Conservation (phyloP, 495 filamentous ascomycete species). For the Terfezia boudieri region DNA sequence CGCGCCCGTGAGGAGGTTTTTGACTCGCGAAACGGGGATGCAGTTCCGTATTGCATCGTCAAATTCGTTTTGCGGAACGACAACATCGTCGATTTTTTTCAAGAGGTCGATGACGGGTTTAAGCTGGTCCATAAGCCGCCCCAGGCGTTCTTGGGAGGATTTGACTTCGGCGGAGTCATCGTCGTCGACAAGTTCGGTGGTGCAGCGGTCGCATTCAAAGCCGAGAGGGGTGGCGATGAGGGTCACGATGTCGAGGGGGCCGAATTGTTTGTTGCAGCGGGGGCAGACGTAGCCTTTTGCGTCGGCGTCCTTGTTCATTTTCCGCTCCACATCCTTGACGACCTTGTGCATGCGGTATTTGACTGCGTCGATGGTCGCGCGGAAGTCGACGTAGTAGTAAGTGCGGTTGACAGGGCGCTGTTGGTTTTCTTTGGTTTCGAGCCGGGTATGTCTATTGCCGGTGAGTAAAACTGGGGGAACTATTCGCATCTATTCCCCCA, state of each 20-base stretch:
- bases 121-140: slow-evolving; percentile 67
- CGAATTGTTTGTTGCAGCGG: slow-evolving; percentile 62
- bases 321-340: slow-evolving; percentile 60
- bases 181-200: slow-evolving; percentile 42
- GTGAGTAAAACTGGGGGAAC: slow-evolving; percentile 6
- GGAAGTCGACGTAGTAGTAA: slow-evolving; percentile 93
- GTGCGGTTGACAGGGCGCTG: slow-evolving; percentile 62
- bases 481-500: too few species aligned
- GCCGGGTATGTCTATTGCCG: slow-evolving; percentile 41
- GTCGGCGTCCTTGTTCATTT: slow-evolving; percentile 57
- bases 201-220: slow-evolving; percentile 70
- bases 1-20: slow-evolving; percentile 33
- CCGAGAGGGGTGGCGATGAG: slow-evolving; percentile 26
- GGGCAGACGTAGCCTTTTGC: slow-evolving; percentile 75
- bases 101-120: slow-evolving; percentile 64
- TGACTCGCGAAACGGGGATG: slow-evolving; percentile 37
- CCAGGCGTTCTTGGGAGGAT: slow-evolving; percentile 70
- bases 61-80: slow-evolving; percentile 72
- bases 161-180: slow-evolving; percentile 35
- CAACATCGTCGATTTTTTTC: slow-evolving; percentile 59
- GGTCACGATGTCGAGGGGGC: slow-evolving; percentile 52
- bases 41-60: slow-evolving; percentile 45
- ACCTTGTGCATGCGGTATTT: slow-evolving; percentile 79
- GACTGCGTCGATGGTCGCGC: slow-evolving; percentile 82
- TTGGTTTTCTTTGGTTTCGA: slow-evolving; percentile 56